Base-by-base conservation (phyloP, 2,329 filamentous ascomycete species). In the Periconia digitata region DNA sequence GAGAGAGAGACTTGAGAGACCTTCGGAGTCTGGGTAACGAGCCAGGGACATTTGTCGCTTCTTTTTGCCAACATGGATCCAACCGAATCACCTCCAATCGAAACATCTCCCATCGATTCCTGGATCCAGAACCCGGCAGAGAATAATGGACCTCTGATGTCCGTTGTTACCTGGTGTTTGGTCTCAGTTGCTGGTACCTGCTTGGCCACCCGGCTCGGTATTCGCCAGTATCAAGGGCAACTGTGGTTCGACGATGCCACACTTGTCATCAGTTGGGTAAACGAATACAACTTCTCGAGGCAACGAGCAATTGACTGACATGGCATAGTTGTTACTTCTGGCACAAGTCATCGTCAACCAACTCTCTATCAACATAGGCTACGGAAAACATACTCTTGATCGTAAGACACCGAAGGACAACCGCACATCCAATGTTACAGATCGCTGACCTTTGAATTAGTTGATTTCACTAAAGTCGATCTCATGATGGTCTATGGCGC, bases 331-430 rank as follows among this genome's bases (percentile, higher is more conserved):
- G 8, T 21, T 49, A 34, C 51, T 54, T 40, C 36, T 54, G 21
- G 16, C 43, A 15, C 51, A 54, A 54, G 49, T 43, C n/a, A 43
- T 48, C 43, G 44, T 52, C 32, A 54, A 54, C 39, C 51, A 54
- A 40, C 46, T 54, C 20, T 46, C 46, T 20, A 49, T 54, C 40
- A 52, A 54, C 36, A 8, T 54, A 23, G 51, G 51, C 21, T 51
- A 49, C 22, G 51, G 51, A 37, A 43, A 46, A 44, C 51, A 54
- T 40, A 41, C 49, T 21, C 37, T 51, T 42, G 51, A 54, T 36
- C 43, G 51, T 54, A 16, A 23, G 40, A 44, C 34, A 34, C 13
- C n/a, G 36, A 49, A 47, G 10, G 36, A n/a, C 5, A 39, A 17
- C 10, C 36, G 18, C 36, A 39, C 7, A 39, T 39, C 36, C 10